Evolutionary conservation across 2,329 filamentous ascomycete genomes (phyloP).

Genomic region (Fusarium dlaminii): DNA sequence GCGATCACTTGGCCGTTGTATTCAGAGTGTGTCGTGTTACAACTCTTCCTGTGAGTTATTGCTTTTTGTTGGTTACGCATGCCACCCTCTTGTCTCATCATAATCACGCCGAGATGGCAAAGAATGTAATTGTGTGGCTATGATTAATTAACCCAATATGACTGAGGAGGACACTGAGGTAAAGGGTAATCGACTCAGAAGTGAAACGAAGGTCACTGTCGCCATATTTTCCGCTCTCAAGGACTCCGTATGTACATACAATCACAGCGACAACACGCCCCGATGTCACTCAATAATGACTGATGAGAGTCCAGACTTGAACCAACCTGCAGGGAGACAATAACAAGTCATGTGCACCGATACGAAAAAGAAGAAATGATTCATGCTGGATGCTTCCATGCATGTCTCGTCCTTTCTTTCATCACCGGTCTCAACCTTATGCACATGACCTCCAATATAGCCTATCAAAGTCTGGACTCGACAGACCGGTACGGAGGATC

Average conservation of each 20-base stretch:
- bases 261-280: not conserved
- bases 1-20: not conserved
- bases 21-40: not conserved
- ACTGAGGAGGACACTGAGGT: not conserved
- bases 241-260: not conserved
- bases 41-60: not conserved
- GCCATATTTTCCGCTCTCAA: not conserved
- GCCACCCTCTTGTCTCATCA: not conserved
- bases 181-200: not conserved
- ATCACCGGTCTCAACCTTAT: not conserved
- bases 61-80: not conserved
- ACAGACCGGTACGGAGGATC: constrained; percentile 35
- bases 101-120: not conserved
- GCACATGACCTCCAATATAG: not conserved
- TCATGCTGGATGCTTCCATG: not conserved
- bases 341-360: not conserved
- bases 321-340: constrained; percentile 11
- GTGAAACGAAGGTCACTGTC: not conserved
- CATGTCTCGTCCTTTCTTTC: not conserved
- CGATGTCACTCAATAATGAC: not conserved
- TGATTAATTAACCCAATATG: not conserved
- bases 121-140: not conserved
- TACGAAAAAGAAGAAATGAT: constrained; percentile 4
- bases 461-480: not conserved
- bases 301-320: not conserved